phyloP scores from a whole-genome alignment of 164 flowering plant species.

The Tinospora cordifolia region DNA sequence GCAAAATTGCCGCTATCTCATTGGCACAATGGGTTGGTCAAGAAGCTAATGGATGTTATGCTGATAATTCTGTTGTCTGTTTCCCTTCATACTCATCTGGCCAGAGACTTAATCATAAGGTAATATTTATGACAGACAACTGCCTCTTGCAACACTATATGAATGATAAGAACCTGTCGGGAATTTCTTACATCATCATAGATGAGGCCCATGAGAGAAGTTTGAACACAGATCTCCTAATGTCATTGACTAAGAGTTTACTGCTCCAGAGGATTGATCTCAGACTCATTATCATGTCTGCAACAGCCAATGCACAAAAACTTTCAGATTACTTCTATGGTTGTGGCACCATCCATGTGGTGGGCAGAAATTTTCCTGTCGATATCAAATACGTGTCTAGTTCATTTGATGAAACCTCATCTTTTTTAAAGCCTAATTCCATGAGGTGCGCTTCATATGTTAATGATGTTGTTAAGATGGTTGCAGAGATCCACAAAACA shows the following conservation, averaged over 20 bases:
- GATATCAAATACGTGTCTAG: slow-evolving; percentile 55
- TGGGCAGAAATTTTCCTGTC: slow-evolving; percentile 84
- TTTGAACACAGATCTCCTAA: slow-evolving; percentile 85
- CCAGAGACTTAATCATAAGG: slow-evolving; percentile 36
- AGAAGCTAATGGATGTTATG: slow-evolving; percentile 73
- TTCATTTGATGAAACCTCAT: slow-evolving; percentile 21
- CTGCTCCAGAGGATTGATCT: slow-evolving; percentile 51
- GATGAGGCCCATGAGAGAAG: slow-evolving; percentile 99
- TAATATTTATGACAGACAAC: slow-evolving; percentile 78
- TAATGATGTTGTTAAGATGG: slow-evolving; percentile 56
- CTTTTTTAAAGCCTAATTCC: slow-evolving; percentile 7
- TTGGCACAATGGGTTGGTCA: slow-evolving; percentile 73
- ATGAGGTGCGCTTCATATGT: slow-evolving; percentile 47
- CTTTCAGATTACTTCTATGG: slow-evolving; percentile 72
- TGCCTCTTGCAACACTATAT: slow-evolving; percentile 83
- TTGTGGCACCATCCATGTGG: slow-evolving; percentile 53
- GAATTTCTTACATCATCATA: slow-evolving; percentile 68
- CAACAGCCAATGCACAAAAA: slow-evolving; percentile 82
- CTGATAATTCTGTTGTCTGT: slow-evolving; percentile 39
- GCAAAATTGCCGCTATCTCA: slow-evolving; percentile 85
- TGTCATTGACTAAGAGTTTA: slow-evolving; percentile 61
- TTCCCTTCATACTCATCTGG: slow-evolving; percentile 47
- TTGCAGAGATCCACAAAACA: slow-evolving; percentile 44
- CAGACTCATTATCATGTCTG: slow-evolving; percentile 94
- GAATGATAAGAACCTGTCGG: slow-evolving; percentile 49